phyloP scores from a whole-genome alignment of 768 basidiomycete species.

The Hemileccinum impolitum region DNA sequence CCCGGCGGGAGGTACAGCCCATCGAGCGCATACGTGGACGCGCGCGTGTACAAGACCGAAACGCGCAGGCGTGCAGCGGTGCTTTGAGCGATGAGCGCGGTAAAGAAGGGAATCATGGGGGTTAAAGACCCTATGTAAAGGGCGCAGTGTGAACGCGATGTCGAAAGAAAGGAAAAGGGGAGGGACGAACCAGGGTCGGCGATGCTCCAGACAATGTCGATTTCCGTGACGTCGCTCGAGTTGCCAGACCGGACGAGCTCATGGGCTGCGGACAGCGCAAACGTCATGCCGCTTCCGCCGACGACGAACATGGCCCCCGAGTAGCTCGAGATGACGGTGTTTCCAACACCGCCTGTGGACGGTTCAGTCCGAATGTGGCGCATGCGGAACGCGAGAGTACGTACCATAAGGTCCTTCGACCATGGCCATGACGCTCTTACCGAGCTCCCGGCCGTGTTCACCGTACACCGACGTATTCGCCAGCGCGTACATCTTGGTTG shows the following conservation, averaged over 20 bases:
- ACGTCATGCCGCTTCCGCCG: conserved; percentile 78
- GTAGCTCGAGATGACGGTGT: conserved; percentile 62
- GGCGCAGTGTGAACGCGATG: background rate
- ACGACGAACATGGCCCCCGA: conserved; percentile 65
- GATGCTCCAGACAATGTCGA: conserved; percentile 72
- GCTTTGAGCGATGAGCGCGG: conserved; percentile 43
- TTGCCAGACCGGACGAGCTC: conserved; percentile 54
- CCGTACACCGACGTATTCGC: conserved; percentile 36
- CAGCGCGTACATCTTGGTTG: conserved; percentile 51
- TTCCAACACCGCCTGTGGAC: conserved; percentile 51
- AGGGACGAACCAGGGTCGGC: conserved; percentile 47
- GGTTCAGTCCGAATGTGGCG: background rate
- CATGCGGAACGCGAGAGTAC: conserved; percentile 6
- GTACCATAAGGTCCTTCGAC: conserved; percentile 57
- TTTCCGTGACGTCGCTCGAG: conserved; percentile 50
- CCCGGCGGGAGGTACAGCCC: conserved; percentile 36
- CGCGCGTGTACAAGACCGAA: conserved; percentile 57
- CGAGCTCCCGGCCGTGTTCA: conserved; percentile 25
- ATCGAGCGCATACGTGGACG: conserved; percentile 17
- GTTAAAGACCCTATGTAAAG: conserved; percentile 36
- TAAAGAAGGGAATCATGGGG: conserved; percentile 49
- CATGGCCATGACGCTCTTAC: conserved; percentile 36
- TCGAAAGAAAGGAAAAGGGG: background rate
- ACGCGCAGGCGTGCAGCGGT: conserved; percentile 45
- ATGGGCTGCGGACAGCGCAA: conserved; percentile 57